These are phyloP conservation scores for Boletus rubropictus DNA, from an alignment of 768 basidiomycete species.

Conservation along the genomic window DNA sequence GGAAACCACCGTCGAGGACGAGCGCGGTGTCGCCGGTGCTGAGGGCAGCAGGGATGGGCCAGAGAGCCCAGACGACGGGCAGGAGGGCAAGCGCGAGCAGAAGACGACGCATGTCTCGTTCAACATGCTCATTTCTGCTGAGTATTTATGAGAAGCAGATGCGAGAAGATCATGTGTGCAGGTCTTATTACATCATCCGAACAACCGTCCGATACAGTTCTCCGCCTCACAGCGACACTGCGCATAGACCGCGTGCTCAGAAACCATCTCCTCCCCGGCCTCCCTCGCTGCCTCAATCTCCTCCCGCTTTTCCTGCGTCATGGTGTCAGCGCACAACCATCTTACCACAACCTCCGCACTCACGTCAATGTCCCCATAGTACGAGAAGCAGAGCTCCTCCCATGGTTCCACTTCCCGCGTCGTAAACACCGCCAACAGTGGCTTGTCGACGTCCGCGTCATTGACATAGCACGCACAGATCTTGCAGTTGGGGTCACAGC, in stretches of 20 bases:
- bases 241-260: conserved; percentile 41
- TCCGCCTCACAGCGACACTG: conserved; percentile 47
- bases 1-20: conserved; percentile 23
- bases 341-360: conserved; percentile 1
- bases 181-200: conserved; percentile 11
- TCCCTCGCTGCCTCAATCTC: conserved; percentile 8
- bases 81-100: conserved; percentile 12
- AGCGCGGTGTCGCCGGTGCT: conserved; percentile 23
- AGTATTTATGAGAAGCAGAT: no score
- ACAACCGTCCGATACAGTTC: conserved; percentile 43
- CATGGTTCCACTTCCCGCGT: conserved; percentile 52
- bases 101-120: neutral
- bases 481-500: conserved; percentile 79
- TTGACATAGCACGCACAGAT: conserved; percentile 75
- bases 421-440: conserved; percentile 64
- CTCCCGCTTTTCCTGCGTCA: conserved; percentile 19
- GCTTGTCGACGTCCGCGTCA: conserved; percentile 66
- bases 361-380: conserved; percentile 52
- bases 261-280: conserved; percentile 1
- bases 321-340: neutral
- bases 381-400: conserved; percentile 77
- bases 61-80: conserved; percentile 16
- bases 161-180: neutral
- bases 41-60: conserved; percentile 31
- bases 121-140: neutral